Conservation (phyloP, 106 monocot genomes). For the Gastrodia elata region DNA sequence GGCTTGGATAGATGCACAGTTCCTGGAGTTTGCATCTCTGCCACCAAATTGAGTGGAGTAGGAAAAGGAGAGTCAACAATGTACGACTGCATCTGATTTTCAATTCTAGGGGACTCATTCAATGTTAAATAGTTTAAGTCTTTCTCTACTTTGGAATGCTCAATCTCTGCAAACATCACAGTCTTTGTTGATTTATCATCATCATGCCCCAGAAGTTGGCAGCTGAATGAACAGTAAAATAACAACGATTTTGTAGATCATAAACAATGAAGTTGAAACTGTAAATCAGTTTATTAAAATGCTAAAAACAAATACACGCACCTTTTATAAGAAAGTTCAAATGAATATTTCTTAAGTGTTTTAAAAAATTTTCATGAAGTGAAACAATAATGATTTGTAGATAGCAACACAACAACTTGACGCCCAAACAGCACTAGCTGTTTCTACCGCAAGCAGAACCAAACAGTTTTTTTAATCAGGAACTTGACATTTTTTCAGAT, state of each 20-base stretch:
- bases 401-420: too few species aligned
- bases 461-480: too few species aligned
- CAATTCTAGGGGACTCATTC: constrained; percentile 16
- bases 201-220: constrained; percentile 4
- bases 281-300: too few species aligned
- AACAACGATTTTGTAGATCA: background rate
- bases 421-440: too few species aligned
- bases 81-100: constrained; percentile 3
- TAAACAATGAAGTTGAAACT: background rate
- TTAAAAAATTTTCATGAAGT: too few species aligned
- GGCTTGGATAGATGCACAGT: constrained; percentile 30
- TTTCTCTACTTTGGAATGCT: constrained; percentile 7
- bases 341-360: too few species aligned
- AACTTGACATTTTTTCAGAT: too few species aligned
- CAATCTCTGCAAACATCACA: constrained; percentile 10
- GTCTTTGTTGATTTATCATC: constrained; percentile 3
- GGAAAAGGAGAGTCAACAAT: constrained; percentile 27
- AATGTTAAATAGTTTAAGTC: background rate
- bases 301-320: too few species aligned
- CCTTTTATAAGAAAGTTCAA: too few species aligned
- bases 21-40: constrained; percentile 42
- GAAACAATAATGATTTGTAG: too few species aligned
- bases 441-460: too few species aligned
- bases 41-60: constrained; percentile 38
- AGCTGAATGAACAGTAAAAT: constrained; percentile 11